Evolutionary conservation across 495 filamentous ascomycete genomes (phyloP).

Genomic region (Penicillium dipodomyicola): DNA sequence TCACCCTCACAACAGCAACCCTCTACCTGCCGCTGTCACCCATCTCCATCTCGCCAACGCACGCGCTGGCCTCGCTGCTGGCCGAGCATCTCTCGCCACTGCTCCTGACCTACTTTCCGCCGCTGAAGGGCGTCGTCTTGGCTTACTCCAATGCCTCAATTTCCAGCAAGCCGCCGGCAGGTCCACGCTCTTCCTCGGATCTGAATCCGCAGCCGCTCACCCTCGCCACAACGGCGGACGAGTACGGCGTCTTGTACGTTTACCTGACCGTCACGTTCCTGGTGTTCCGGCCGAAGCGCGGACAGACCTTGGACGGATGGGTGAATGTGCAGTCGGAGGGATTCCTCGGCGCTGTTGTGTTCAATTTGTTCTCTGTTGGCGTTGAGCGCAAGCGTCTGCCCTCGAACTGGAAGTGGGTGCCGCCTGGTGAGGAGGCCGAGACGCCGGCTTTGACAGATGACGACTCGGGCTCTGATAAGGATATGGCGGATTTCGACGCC

Average conservation of each 20-base stretch:
- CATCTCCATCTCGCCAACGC: conserved; percentile 59
- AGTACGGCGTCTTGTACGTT: conserved; percentile 65
- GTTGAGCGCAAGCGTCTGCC: conserved; percentile 67
- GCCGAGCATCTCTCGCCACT: conserved; percentile 75
- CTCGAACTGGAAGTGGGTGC: conserved; percentile 62
- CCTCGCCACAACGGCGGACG: conserved; percentile 56
- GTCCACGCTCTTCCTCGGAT: conserved; percentile 29
- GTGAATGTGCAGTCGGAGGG: conserved; percentile 72
- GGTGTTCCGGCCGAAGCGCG: conserved; percentile 61
- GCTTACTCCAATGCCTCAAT: conserved; percentile 62
- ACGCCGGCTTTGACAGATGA: conserved; percentile 32
- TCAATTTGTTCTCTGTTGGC: conserved; percentile 73
- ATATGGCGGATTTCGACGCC: conserved; percentile 32
- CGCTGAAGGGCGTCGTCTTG: conserved; percentile 66
- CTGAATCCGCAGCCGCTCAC: conserved; percentile 44
- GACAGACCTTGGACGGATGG: conserved; percentile 59
- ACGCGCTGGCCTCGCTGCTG: conserved; percentile 63
- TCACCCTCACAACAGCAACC: conserved; percentile 59
- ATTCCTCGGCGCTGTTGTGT: conserved; percentile 66
- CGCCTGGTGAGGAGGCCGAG: conserved; percentile 39
- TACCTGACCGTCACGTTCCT: conserved; percentile 75
- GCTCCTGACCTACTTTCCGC: conserved; percentile 71
- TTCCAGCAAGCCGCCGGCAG: conserved; percentile 34
- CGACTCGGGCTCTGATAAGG: conserved; percentile 24
- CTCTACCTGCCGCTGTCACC: conserved; percentile 71